Conservation (phyloP, 768 basidiomycete genomes). For the Cystobasidium ongulense region DNA sequence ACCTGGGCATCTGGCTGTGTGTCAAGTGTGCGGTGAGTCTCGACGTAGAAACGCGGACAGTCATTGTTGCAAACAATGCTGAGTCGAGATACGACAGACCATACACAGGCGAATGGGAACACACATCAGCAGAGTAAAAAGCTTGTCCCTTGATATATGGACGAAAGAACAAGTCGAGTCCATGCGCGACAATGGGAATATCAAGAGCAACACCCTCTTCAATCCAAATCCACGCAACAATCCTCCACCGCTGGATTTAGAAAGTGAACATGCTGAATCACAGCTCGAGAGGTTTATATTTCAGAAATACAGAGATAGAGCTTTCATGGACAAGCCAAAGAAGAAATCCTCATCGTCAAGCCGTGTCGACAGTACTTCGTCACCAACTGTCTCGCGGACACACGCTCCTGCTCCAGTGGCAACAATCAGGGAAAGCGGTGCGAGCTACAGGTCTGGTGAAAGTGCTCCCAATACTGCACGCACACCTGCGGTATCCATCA, state of each 20-base stretch:
- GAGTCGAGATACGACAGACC: neutral
- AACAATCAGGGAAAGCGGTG: neutral
- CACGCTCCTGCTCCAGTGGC: neutral
- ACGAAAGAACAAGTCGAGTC: slow-evolving; percentile 31
- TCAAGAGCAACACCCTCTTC: neutral
- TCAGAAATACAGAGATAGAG: slow-evolving; percentile 21
- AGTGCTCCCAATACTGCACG: neutral
- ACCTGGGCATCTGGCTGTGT: slow-evolving; percentile 30
- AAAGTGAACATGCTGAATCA: slow-evolving; percentile 9
- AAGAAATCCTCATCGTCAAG: neutral
- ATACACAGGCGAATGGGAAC: slow-evolving; percentile 10
- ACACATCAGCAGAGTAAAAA: slow-evolving; percentile 27
- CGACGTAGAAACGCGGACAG: neutral
- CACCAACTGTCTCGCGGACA: neutral
- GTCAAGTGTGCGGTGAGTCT: slow-evolving; percentile 7
- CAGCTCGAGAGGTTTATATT: slow-evolving; percentile 15
- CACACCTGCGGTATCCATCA: neutral
- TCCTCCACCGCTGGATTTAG: slow-evolving; percentile 18
- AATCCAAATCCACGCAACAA: slow-evolving; percentile 3
- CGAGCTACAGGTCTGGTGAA: neutral
- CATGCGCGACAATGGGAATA: slow-evolving; percentile 17
- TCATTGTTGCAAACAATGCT: neutral
- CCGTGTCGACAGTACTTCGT: neutral
- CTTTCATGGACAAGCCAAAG: slow-evolving; percentile 10
- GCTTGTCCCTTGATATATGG: slow-evolving; percentile 18